Evolutionary conservation across 129 eudicot genomes (phyloP).

Genomic region (Daucus carota): DNA sequence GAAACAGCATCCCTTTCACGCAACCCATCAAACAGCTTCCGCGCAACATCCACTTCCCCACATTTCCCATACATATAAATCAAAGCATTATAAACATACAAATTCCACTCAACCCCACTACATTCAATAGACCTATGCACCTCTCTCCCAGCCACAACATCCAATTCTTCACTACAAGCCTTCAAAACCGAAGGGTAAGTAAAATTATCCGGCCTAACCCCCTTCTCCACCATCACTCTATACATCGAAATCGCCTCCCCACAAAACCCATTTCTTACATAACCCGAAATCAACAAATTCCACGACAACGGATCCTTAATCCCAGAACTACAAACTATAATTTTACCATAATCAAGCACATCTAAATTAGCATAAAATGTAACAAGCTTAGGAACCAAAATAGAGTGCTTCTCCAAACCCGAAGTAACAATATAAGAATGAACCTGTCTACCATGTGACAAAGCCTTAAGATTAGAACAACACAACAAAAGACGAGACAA

Average conservation of each 20-base stretch:
- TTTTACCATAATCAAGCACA: conserved; percentile 36
- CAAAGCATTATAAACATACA: conserved; percentile 62
- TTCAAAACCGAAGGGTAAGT: conserved; percentile 70
- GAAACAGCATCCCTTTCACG: conserved; percentile 44
- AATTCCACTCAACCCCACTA: conserved; percentile 32
- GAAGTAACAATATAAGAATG: conserved; percentile 31
- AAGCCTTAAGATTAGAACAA: conserved; percentile 32
- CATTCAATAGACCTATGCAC: conserved; percentile 33
- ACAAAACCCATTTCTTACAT: conserved; percentile 36
- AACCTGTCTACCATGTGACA: conserved; percentile 47
- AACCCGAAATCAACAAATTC: conserved; percentile 53
- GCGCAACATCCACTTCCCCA: conserved; percentile 44
- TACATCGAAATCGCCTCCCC: conserved; percentile 41
- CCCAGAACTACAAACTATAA: conserved; percentile 26
- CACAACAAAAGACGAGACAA: conserved; percentile 35
- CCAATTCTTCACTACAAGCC: conserved; percentile 52
- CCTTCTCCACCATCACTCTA: conserved; percentile 34
- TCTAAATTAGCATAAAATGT: conserved; percentile 32
- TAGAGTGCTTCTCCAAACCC: conserved; percentile 30
- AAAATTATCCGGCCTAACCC: conserved; percentile 46
- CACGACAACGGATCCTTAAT: conserved; percentile 41
- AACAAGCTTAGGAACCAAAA: conserved; percentile 45
- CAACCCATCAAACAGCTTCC: conserved; percentile 44
- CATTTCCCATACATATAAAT: conserved; percentile 61
- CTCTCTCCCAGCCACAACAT: conserved; percentile 43